Evolutionary conservation across 495 filamentous ascomycete genomes (phyloP).

Genomic region (Polyplosphaeria fusca): DNA sequence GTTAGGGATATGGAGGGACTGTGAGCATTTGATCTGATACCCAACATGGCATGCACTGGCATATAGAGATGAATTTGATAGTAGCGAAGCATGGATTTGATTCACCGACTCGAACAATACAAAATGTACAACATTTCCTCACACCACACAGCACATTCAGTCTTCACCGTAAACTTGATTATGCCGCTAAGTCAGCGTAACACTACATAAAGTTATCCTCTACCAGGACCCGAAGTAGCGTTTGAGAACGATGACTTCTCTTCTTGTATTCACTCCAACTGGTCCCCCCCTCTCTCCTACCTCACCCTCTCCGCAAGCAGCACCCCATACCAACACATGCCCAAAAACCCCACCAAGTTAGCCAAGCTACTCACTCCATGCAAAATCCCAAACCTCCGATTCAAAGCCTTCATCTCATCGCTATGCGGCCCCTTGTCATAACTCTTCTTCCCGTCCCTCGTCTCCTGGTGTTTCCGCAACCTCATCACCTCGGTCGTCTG

Average conservation of each 20-base stretch:
- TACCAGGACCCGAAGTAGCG: no score
- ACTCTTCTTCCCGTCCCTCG: conserved; percentile 76
- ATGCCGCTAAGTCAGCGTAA: no score
- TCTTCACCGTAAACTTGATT: no score
- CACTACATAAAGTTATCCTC: no score
- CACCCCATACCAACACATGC: conserved; percentile 69
- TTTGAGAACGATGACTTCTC: no score
- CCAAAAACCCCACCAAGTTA: conserved; percentile 66
- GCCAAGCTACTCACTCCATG: conserved; percentile 75
- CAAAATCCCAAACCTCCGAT: conserved; percentile 71
- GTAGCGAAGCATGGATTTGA: no score
- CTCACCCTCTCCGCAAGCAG: conserved; percentile 45
- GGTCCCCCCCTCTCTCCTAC: not conserved
- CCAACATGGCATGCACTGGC: no score
- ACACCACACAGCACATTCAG: conserved; percentile 24
- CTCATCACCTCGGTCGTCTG: conserved; percentile 68
- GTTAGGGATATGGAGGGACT: conserved; percentile 17
- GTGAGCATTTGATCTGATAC: not conserved
- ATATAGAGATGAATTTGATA: no score
- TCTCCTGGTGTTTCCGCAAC: conserved; percentile 73
- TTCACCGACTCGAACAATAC: no score
- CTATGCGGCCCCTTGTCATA: conserved; percentile 72
- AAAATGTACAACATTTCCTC: no score
- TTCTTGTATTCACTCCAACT: no score
- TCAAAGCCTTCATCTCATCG: conserved; percentile 75